Conservation (phyloP, 1,139 yeast genomes). For the Hansenula anomala region DNA sequence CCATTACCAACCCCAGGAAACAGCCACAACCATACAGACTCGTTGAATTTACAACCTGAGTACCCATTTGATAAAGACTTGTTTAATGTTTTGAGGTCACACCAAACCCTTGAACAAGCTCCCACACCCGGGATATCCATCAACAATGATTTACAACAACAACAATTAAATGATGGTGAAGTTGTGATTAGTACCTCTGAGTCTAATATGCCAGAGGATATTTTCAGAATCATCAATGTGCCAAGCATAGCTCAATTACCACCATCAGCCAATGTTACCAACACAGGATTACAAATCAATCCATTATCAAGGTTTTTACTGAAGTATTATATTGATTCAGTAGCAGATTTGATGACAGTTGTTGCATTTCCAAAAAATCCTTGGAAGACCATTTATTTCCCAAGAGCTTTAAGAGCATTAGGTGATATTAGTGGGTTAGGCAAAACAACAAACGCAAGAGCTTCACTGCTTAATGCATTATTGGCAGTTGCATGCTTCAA, state of each 20-base stretch:
- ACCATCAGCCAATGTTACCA: conserved; percentile 50
- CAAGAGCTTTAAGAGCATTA: conserved; percentile 53
- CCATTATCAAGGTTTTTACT: conserved; percentile 67
- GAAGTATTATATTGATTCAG: conserved; percentile 71
- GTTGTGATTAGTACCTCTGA: background rate
- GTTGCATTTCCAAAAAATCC: conserved; percentile 79
- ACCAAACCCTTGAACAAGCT: too few relatives aligned
- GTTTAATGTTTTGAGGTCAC: conserved; percentile 17
- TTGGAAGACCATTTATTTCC: conserved; percentile 82
- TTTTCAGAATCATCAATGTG: conserved; percentile 23
- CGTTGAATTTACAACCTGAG: background rate
- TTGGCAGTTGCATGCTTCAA: conserved; percentile 82
- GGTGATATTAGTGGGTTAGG: conserved; percentile 81
- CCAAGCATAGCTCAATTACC: conserved; percentile 8
- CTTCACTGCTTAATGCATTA: conserved; percentile 73
- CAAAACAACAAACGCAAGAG: conserved; percentile 67
- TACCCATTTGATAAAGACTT: conserved; percentile 20
- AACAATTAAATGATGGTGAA: too few relatives aligned
- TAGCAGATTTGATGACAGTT: conserved; percentile 86
- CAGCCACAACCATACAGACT: background rate
- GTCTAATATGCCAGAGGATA: conserved; percentile 19
- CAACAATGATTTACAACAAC: too few relatives aligned
- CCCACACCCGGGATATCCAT: too few relatives aligned
- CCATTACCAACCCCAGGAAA: background rate
- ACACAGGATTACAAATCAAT: conserved; percentile 57